These are phyloP conservation scores for Straminergon stramineum DNA, from an alignment of 225 moss, liverwort and hornwort genomes.

Conservation along the genomic window DNA sequence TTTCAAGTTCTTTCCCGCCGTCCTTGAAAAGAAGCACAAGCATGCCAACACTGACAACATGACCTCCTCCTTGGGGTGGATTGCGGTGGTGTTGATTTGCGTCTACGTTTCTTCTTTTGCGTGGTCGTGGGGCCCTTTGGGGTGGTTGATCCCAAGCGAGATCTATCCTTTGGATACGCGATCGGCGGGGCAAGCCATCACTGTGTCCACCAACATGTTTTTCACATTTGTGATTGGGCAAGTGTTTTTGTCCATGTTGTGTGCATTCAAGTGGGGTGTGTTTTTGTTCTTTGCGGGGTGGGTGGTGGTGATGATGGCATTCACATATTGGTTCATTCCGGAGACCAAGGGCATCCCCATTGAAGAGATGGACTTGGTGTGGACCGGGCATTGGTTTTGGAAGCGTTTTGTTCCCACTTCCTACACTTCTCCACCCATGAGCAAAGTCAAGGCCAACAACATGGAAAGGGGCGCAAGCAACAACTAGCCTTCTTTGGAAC, in stretches of 20 bases:
- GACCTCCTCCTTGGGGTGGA: background rate
- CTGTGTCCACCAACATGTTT: conserved; percentile 25
- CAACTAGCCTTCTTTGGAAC: background rate
- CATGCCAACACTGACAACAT: background rate
- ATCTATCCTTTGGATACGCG: background rate
- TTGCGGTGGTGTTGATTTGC: conserved; percentile 3
- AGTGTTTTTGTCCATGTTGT: conserved; percentile 21
- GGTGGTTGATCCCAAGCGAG: background rate
- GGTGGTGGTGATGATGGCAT: conserved; percentile 27
- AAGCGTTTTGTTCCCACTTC: background rate
- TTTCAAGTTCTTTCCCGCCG: conserved; percentile 22
- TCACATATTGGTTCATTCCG: conserved; percentile 24
- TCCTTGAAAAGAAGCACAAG: background rate
- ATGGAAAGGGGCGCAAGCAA: background rate
- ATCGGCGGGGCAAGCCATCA: background rate
- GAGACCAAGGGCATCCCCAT: conserved; percentile 37
- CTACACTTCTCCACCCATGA: no score
- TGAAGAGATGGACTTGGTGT: conserved; percentile 29
- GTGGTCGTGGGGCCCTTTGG: conserved; percentile 9
- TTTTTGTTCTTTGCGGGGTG: conserved; percentile 49
- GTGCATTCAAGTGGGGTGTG: background rate
- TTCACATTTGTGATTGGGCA: conserved; percentile 40
- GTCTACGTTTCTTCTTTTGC: background rate
- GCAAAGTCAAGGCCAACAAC: background rate
- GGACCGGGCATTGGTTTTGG: conserved; percentile 46